These are phyloP conservation scores for Fraxinus baroniana DNA, from an alignment of 305 asterid species.

Conservation along the genomic window DNA sequence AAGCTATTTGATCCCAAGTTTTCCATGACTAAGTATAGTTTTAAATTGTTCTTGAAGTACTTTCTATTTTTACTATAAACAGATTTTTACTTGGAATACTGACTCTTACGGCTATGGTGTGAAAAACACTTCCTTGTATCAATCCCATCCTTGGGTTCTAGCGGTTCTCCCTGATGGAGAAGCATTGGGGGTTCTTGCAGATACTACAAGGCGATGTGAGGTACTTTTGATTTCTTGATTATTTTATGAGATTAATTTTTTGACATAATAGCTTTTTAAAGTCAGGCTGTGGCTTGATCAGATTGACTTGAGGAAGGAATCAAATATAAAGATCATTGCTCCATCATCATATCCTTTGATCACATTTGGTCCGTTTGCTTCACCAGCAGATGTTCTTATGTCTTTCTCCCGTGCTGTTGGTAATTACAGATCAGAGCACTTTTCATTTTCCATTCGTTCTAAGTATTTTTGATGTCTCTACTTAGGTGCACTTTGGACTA, in stretches of 20 bases:
- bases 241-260: slow-evolving; percentile 5
- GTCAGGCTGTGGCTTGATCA: slow-evolving; percentile 31
- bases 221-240: slow-evolving; percentile 30
- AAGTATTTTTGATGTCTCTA: neutral
- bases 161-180: slow-evolving; percentile 84
- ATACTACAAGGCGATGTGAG: slow-evolving; percentile 89
- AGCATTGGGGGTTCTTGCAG: slow-evolving; percentile 90
- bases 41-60: neutral
- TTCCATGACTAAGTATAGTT: neutral
- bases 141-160: slow-evolving; percentile 97
- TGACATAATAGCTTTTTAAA: slow-evolving; percentile 5
- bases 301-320: slow-evolving; percentile 81
- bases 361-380: slow-evolving; percentile 89
- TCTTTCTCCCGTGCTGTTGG: slow-evolving; percentile 80
- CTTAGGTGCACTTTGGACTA: neutral
- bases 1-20: slow-evolving; percentile 20
- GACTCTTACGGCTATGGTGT: slow-evolving; percentile 95
- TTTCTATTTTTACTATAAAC: slow-evolving; percentile 7
- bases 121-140: slow-evolving; percentile 90
- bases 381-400: slow-evolving; percentile 76
- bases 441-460: slow-evolving; percentile 16
- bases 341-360: slow-evolving; percentile 65
- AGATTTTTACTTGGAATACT: slow-evolving; percentile 91
- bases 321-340: slow-evolving; percentile 56
- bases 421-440: slow-evolving; percentile 31